Evolutionary conservation across 768 basidiomycete genomes (phyloP), one percentile per base, ranked within the genome.

Genomic region (Tremella mesenterica): DNA sequence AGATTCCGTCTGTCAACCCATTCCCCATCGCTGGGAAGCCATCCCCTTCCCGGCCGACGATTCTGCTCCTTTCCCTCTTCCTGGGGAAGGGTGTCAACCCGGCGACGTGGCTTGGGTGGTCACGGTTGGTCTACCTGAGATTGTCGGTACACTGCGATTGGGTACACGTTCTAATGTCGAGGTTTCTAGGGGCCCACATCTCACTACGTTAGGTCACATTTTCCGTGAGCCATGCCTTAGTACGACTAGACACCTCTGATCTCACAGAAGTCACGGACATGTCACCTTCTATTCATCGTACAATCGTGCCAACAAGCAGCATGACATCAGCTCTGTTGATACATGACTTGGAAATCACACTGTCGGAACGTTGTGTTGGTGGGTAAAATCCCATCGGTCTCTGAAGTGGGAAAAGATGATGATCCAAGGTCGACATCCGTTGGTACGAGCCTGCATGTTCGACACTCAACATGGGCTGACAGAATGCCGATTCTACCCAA

Each of bases 401-500:
- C n/a, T n/a, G n/a, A n/a, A n/a, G n/a, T n/a, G n/a, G n/a, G n/a
- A n/a, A n/a, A n/a, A n/a, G n/a, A n/a, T n/a, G n/a, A n/a, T n/a
- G n/a, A n/a, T n/a, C n/a, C n/a, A n/a, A 41, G 38, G 5, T 4
- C 14, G 23, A 5, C 38, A n/a, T 8, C 38, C 38, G n/a, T 18
- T 41, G 38, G 4, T 41, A 14, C 38, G 38, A n/a, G 38, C 38
- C 6, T 41, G 38, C 38, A 23, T 18, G n/a, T 8, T 23, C 4
- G 14, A n/a, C 4, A 13, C 34, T 39, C 43, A 25, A 45, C 44
- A 14, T 44, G 38, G 18, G 67, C 80, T 83, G 0, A 85, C 89
- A 67, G 71, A 79, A 6, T 72, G 77, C 5, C 86, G 88, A 0
- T 89, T 82, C 64, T 74, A 84, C 21, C 70, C 76, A 0, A 51